Percentiles rank a stretch among this genome's conserved stretches.
Evolutionary conservation across 2,329 filamentous ascomycete species (phyloP).

Genomic region (Neocucurbitaria cava): DNA sequence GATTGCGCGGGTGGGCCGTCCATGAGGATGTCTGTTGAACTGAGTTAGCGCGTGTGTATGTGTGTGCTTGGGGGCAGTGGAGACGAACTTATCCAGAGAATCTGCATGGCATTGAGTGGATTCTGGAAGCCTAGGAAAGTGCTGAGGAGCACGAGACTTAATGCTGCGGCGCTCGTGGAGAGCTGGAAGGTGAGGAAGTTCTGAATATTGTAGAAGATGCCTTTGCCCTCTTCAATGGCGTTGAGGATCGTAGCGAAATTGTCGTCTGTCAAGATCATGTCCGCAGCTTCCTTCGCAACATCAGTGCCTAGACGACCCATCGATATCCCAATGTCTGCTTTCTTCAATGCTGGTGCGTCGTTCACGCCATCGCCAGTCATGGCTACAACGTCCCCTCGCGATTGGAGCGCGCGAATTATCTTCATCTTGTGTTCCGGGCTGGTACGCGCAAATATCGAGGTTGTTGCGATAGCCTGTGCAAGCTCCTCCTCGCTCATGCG

Average conservation of each 20-base stretch:
- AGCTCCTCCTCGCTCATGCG: constrained; percentile 86
- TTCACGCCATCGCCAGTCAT: constrained; percentile 99
- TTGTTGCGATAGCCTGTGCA: constrained; percentile 81
- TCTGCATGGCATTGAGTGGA: constrained; percentile 98
- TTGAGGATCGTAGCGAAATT: constrained; percentile 91
- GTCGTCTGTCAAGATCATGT: constrained; percentile 90
- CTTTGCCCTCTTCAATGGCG: constrained; percentile 98
- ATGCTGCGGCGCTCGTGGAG: constrained; percentile 91
- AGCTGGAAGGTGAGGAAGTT: constrained; percentile 99
- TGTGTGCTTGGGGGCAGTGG: constrained; percentile 47
- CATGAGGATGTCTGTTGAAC: constrained; percentile 89
- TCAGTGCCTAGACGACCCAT: constrained; percentile 97
- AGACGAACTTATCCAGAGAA: constrained; percentile 95
- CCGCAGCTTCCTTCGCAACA: constrained; percentile 94
- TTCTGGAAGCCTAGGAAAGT: constrained; percentile 93
- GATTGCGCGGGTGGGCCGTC: constrained; percentile 97
- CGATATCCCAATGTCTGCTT: constrained; percentile 95
- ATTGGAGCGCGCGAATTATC: constrained; percentile 89
- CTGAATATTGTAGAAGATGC: constrained; percentile 99
- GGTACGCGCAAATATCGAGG: constrained; percentile 93
- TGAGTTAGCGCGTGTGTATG: constrained; percentile 22
- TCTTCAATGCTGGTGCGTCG: constrained; percentile 94
- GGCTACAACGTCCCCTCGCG: constrained; percentile 92
- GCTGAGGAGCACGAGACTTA: constrained; percentile 90
- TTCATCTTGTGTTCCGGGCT: constrained; percentile 98